Evolutionary conservation across 768 basidiomycete genomes (phyloP).

Genomic region (Lentinula boryana): DNA sequence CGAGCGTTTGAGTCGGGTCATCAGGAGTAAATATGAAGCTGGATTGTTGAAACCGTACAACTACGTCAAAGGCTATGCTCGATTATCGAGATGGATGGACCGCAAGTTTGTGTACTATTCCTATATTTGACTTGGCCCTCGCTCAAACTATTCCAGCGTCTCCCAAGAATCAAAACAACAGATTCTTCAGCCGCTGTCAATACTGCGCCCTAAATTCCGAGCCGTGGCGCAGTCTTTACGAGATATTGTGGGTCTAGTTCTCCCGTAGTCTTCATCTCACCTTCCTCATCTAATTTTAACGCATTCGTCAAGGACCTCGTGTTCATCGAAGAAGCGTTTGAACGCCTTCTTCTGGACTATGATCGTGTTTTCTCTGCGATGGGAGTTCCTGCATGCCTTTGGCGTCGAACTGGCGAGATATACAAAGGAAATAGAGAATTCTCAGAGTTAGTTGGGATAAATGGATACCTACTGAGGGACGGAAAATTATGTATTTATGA

Average conservation of each 20-base stretch:
- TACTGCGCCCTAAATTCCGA: slow-evolving; percentile 80
- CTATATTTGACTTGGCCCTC: neutral
- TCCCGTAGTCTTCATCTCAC: neutral
- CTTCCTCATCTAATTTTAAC: too few relatives aligned
- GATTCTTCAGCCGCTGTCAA: slow-evolving; percentile 84
- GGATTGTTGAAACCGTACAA: slow-evolving; percentile 93
- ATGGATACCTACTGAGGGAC: slow-evolving; percentile 86
- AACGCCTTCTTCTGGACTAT: slow-evolving; percentile 90
- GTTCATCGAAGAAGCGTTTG: slow-evolving; percentile 97
- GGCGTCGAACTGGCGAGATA: slow-evolving; percentile 96
- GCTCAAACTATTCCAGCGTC: slow-evolving; percentile 42
- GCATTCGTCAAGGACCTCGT: slow-evolving; percentile 61
- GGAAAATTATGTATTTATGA: slow-evolving; percentile 96
- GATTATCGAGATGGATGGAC: slow-evolving; percentile 93
- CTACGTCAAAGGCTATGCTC: slow-evolving; percentile 92
- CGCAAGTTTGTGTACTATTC: slow-evolving; percentile 53
- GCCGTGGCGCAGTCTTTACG: slow-evolving; percentile 81
- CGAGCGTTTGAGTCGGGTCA: slow-evolving; percentile 85
- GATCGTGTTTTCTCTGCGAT: slow-evolving; percentile 93
- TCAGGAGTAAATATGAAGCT: slow-evolving; percentile 94
- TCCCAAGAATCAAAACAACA: slow-evolving; percentile 88
- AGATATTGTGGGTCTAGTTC: slow-evolving; percentile 57
- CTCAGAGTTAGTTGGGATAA: slow-evolving; percentile 82
- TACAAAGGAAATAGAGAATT: slow-evolving; percentile 98
- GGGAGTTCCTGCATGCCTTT: slow-evolving; percentile 95